Base-by-base conservation (phyloP, 2,329 filamentous ascomycete species). In the Colletotrichum sp. region DNA sequence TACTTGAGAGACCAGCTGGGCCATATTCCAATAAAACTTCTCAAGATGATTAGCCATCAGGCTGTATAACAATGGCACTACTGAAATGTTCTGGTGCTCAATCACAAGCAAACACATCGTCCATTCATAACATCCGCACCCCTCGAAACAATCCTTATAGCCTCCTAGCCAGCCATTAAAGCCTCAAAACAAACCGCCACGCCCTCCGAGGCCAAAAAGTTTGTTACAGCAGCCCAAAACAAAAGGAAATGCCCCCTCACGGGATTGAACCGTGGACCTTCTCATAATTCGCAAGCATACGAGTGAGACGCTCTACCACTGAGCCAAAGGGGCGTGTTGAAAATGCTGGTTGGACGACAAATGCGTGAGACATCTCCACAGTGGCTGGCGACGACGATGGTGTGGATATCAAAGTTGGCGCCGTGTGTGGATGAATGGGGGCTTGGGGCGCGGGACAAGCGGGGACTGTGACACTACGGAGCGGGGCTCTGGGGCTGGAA, bases 221-320 rank as follows among this genome's bases (percentile, higher is more conserved):
- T n/a, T 8, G 1, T 33, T 5, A 24, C 6, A 11, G 12, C 16
- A 15, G 11, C 18, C 18, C 5, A 15, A 8, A 8, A 15, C 33
- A 61, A 69, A 72, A 72, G 29, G 2, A 11, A 5, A 8, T 73
- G 61, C 71, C 67, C 71, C 61, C 71, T 73, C 71, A 73, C 67
- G 71, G 71, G 71, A 73, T 73, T 73, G 61, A 73, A 62, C 67
- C 71, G 71, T 73, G 71, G 67, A 66, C 71, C 71, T 73, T 73
- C 67, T 69, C 71, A 73, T 73, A 18, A 8, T 8, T n/a, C 55
- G 55, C 12, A 29, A 8, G 8, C 24, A 34, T 73, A 73, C 71
- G 71, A 70, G 71, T 73, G 71, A 69, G 71, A 70, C 55, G 71
- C 71, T 73, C 71, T 70, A 73, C 71, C 61, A 73, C 67, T 73